phyloP scores from a whole-genome alignment of 2,329 filamentous ascomycete genomes.

The Aspergillus piperis region DNA sequence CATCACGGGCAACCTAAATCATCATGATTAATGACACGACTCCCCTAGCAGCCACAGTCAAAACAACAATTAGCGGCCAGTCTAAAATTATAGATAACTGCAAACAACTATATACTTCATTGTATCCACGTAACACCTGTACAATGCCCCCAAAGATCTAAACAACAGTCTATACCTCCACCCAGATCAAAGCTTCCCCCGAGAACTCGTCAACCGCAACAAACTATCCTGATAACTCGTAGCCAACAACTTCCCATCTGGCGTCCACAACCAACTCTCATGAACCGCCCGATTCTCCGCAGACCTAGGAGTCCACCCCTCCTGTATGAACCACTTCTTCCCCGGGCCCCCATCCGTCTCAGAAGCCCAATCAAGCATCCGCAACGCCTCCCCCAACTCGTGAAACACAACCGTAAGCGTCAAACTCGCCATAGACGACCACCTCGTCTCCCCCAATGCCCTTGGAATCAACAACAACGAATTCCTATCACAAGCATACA shows the following conservation, averaged over 20 bases:
- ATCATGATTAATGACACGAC: no score
- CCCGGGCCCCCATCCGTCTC: constrained; percentile 8
- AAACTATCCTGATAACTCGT: constrained; percentile 55
- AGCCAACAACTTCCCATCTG: constrained; percentile 47
- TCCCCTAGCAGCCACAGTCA: no score
- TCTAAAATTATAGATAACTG: no score
- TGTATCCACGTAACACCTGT: no score
- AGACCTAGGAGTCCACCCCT: constrained; percentile 49
- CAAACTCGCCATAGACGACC: constrained; percentile 49
- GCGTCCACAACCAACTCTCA: constrained; percentile 50
- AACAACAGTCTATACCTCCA: neutral
- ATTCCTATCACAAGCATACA: constrained; percentile 60
- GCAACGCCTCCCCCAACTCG: constrained; percentile 40
- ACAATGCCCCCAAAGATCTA: neutral
- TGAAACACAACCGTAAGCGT: constrained; percentile 54
- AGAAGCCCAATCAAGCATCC: constrained; percentile 43
- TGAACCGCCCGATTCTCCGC: constrained; percentile 50
- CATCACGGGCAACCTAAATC: no score
- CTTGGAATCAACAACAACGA: constrained; percentile 55
- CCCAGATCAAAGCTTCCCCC: constrained; percentile 23
- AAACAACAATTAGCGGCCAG: no score
- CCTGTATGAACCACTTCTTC: constrained; percentile 53
- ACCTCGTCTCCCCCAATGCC: constrained; percentile 47
- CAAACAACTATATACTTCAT: no score
- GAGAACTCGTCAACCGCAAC: constrained; percentile 35